Evolutionary conservation across 2,329 filamentous ascomycete genomes (phyloP).

Genomic region (Pseudogymnoascus sp.): DNA sequence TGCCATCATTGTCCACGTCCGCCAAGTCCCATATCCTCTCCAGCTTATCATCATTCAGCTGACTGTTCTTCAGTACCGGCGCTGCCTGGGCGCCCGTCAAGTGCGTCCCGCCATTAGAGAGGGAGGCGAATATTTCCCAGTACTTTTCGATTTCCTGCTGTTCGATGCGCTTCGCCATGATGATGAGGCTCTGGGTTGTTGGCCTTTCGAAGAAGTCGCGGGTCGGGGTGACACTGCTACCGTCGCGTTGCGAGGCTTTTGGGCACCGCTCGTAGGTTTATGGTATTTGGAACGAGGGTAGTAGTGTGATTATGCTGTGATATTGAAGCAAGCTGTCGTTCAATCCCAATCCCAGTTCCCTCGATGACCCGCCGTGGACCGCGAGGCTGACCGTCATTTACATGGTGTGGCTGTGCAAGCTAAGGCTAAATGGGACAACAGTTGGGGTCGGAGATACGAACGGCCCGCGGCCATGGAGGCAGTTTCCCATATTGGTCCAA

Average conservation of each 20-base stretch:
- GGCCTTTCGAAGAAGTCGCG: not conserved
- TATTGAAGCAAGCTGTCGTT: not conserved
- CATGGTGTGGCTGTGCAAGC: slow-evolving; percentile 2
- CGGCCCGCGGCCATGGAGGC: too few species aligned
- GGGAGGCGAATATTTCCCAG: slow-evolving; percentile 71
- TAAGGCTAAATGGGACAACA: not conserved
- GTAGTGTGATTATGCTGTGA: not conserved
- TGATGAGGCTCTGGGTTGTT: slow-evolving; percentile 17
- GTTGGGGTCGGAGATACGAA: not conserved
- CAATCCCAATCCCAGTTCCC: not conserved
- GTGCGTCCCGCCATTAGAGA: slow-evolving; percentile 55
- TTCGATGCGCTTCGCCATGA: slow-evolving; percentile 50
- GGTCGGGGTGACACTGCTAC: not conserved
- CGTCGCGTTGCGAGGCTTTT: not conserved
- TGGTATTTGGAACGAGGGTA: not conserved
- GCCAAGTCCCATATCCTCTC: slow-evolving; percentile 96
- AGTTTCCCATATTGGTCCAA: not conserved
- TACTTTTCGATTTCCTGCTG: slow-evolving; percentile 71
- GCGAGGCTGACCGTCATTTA: slow-evolving; percentile 7
- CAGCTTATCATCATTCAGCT: slow-evolving; percentile 73
- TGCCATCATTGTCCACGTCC: slow-evolving; percentile 94
- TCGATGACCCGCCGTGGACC: not conserved
- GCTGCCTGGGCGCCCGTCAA: slow-evolving; percentile 65
- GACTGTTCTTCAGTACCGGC: slow-evolving; percentile 65
- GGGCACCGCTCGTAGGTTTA: not conserved